Conservation (phyloP, 2,329 filamentous ascomycete species). For the Colletotrichum sp. region DNA sequence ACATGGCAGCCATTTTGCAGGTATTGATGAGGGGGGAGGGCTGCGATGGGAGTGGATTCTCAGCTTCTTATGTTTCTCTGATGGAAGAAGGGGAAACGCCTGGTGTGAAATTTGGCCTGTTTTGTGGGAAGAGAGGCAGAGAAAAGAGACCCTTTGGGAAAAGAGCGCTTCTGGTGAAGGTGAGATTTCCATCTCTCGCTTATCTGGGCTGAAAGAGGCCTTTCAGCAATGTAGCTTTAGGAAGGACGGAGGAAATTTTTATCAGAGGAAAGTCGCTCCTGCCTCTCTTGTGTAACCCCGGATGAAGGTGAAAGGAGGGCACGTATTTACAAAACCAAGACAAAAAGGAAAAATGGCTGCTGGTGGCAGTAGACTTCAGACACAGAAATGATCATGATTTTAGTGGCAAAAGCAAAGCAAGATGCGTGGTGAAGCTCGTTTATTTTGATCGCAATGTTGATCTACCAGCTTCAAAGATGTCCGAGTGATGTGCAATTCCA, state of each 20-base stretch:
- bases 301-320: background rate
- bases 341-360: background rate
- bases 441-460: background rate
- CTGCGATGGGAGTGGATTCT: background rate
- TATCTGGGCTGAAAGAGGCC: background rate
- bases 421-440: background rate
- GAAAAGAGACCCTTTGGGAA: background rate
- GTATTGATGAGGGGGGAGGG: background rate
- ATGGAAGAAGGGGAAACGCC: background rate
- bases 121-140: background rate
- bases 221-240: background rate
- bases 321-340: background rate
- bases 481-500: background rate
- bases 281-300: background rate
- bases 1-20: background rate
- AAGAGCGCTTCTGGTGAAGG: background rate
- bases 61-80: background rate
- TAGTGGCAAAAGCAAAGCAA: background rate
- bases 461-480: background rate
- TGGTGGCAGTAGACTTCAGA: background rate
- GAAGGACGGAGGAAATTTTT: background rate
- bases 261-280: background rate
- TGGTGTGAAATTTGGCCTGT: background rate
- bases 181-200: background rate
- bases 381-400: background rate